Evolutionary conservation across 2,329 filamentous ascomycete species (phyloP), one percentile per base, ranked within the genome.

Genomic region (Cytospora mali): DNA sequence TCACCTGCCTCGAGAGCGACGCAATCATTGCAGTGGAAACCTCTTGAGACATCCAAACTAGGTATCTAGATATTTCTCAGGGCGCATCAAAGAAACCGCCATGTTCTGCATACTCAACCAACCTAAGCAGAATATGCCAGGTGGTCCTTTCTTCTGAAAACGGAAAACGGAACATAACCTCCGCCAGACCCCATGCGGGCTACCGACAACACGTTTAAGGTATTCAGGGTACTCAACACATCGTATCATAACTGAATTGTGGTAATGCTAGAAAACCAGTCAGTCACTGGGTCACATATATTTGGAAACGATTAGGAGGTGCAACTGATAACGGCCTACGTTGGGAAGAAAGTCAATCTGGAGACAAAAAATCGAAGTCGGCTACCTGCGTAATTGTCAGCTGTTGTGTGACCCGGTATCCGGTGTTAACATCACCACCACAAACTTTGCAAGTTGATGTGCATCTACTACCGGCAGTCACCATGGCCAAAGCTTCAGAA

Each of bases 1-100:
- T 67, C 18, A 68, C 64, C 11, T 64, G 66, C 23, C 69, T 62
- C 35, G 55, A 39, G 67, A 33, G 62, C 52, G 31, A 66, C 28
- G 53, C 53, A 39, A 63, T 49, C 60, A 60, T 60, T n/a, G 42
- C 46, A 42, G 31, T 3, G 21, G 39, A 9, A 46, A 2, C 9
- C n/a, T 23, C n/a, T n/a, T n/a, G n/a, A n/a, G n/a, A n/a, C n/a
- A n/a, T n/a, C n/a, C n/a, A n/a, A n/a, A n/a, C n/a, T n/a, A n/a
- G n/a, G n/a, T n/a, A n/a, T n/a, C n/a, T n/a, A 39, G 14, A 6
- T n/a, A 18, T 11, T 39, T 7, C 16, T 14, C 35, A 39, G 16
- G 35, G n/a, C 35, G 14, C 35, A 18, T 39, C 16, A 39, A 39
- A 11, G 7, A 4, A 35, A 35, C 14, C 2, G 33, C 10, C 7